Conservation (phyloP, 441 rosid species). For the Daphne laureola region DNA sequence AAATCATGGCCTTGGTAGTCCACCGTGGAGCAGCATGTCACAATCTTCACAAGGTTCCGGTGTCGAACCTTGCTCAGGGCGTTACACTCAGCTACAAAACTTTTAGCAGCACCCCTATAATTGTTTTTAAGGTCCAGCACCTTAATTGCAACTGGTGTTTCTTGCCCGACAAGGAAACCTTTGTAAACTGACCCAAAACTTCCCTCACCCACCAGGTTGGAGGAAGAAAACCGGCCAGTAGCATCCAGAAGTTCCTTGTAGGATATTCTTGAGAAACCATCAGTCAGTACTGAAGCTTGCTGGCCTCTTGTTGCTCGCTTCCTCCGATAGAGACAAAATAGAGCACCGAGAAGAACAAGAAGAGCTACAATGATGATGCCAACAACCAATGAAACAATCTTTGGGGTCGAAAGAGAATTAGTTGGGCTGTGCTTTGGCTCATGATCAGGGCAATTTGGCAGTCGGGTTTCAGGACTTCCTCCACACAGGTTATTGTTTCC, state of each 20-base stretch:
- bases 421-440: not conserved
- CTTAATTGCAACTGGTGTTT: conserved; percentile 15
- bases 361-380: conserved; percentile 1
- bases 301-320: conserved; percentile 1
- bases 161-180: conserved; percentile 5
- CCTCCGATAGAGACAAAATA: not conserved
- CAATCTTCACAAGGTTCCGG: conserved; percentile 10
- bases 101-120: conserved; percentile 13
- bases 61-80: conserved; percentile 8
- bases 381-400: conserved; percentile 1
- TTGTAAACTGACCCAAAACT: conserved; percentile 19
- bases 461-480: conserved; percentile 4
- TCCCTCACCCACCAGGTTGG: conserved; percentile 8
- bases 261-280: not conserved
- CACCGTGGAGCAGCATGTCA: conserved; percentile 4
- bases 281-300: not conserved
- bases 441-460: conserved; percentile 1
- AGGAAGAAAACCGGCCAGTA: not conserved
- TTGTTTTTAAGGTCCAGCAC: conserved; percentile 7
- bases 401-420: not conserved
- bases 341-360: not conserved
- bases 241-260: conserved; percentile 7
- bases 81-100: conserved; percentile 8
- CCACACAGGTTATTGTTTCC: conserved; percentile 9
- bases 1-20: not conserved